Conservation (phyloP, 169 alveolate species). For the Plasmodium adleri region DNA sequence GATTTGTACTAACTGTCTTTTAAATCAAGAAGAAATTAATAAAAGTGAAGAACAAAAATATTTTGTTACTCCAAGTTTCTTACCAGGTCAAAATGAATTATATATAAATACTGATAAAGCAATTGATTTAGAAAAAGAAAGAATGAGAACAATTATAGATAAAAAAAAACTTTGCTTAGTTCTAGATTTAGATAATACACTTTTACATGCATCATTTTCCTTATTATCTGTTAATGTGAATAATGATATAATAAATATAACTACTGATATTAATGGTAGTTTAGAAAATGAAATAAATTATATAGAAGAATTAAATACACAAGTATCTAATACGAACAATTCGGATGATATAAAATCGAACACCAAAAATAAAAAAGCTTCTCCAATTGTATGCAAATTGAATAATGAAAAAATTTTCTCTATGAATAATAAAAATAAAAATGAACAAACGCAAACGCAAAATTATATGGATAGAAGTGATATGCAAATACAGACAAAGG, state of each 20-base stretch:
- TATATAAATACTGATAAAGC: slow-evolving; percentile 76
- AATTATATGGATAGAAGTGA: background rate
- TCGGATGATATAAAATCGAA: background rate
- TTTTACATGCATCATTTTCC: slow-evolving; percentile 85
- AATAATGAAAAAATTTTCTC: background rate
- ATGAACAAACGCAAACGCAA: no score
- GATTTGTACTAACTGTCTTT: slow-evolving; percentile 53
- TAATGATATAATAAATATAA: slow-evolving; percentile 41
- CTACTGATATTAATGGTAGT: slow-evolving; percentile 44
- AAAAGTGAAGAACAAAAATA: slow-evolving; percentile 34
- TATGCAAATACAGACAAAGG: no score
- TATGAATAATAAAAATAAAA: background rate
- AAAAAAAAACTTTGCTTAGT: slow-evolving; percentile 86
- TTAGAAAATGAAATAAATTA: background rate
- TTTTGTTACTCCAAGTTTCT: slow-evolving; percentile 81
- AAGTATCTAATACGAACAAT: background rate
- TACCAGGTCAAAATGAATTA: slow-evolving; percentile 78
- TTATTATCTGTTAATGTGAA: slow-evolving; percentile 32
- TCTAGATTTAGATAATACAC: slow-evolving; percentile 87
- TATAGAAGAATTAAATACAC: background rate
- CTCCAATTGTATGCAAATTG: no score
- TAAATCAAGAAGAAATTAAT: slow-evolving; percentile 62
- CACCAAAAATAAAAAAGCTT: background rate
- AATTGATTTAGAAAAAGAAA: slow-evolving; percentile 80
- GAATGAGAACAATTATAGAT: slow-evolving; percentile 61